phyloP scores from a whole-genome alignment of 495 filamentous ascomycete species.

The Cercophora newfieldiana region DNA sequence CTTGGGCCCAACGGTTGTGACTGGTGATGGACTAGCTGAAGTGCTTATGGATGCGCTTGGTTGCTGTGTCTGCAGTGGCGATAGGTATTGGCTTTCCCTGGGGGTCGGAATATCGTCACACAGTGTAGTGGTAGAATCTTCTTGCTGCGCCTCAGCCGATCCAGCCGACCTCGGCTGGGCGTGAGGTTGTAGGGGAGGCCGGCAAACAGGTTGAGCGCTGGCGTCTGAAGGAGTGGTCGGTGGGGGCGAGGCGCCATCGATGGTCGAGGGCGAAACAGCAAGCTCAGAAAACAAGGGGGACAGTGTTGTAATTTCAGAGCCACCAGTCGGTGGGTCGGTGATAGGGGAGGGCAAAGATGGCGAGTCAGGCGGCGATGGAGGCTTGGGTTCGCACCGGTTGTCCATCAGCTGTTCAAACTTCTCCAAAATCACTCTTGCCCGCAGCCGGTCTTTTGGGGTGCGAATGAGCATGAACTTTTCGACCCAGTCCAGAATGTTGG shows the following conservation, averaged over 20 bases:
- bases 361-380: background rate
- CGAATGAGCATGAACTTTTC: conserved; percentile 26
- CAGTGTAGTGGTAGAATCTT: too few relatives aligned
- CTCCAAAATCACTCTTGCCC: conserved; percentile 3
- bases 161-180: background rate
- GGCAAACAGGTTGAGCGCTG: background rate
- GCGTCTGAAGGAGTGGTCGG: background rate
- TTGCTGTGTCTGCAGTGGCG: background rate
- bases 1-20: background rate
- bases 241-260: background rate
- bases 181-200: background rate
- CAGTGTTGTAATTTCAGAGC: background rate
- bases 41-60: background rate
- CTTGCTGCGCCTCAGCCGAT: too few relatives aligned
- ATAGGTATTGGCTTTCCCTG: too few relatives aligned
- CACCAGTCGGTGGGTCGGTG: background rate
- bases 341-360: background rate
- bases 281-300: background rate
- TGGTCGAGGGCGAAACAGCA: background rate
- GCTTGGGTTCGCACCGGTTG: background rate
- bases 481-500: conserved; percentile 24
- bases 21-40: background rate
- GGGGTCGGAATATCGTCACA: too few relatives aligned
- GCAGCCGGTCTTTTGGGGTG: background rate
- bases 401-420: conserved; percentile 6